Evolutionary conservation across 2,329 filamentous ascomycete genomes (phyloP), one percentile per base, ranked within the genome.

Genomic region (Cladophialophora chaetospira): DNA sequence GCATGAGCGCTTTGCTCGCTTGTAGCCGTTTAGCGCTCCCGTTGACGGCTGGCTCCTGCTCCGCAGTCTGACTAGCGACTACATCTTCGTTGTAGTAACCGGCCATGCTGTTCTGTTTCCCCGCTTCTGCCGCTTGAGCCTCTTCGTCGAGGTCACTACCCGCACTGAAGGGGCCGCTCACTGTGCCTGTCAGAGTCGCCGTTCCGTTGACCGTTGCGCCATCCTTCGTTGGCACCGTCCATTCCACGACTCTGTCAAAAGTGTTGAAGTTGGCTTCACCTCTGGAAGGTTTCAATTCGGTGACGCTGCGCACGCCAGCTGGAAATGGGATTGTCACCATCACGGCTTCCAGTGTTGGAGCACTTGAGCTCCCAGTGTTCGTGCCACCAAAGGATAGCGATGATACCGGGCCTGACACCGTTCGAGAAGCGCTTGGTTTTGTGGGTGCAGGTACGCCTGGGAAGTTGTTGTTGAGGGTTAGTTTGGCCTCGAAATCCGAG

Each of bases 401-500:
- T 3, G 75, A 74, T 4, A 73, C 76, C 11, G 73, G 76, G 35
- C 74, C 72, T 9, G 79, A 78, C 38, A 79, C 79, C 23, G 76
- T 69, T 54, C 74, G 70, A 17, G 71, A 56, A 4, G 49, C 25
- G 29, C 33, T 45, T 21, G 60, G 47, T 26, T 63, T 56, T 23
- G 48, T 35, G 69, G 21, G 67, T 2, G 50, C 47, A 13, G 40
- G 21, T 68, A 51, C 73, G 23, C 79, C 77, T 1, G 80, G 77
- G 60, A 89, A 87, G 25, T 87, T 79, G 66, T 82, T 88, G 67
- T 86, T 86, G 36, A 91, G 80, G 57, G 85, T 83, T 21, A 96
- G 72, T 48, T 89, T 82, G 45, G 96, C 89, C 71, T 97, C 92
- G 66, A 99, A 97, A 53, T 97, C 94, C 4, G 87, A 83, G 1